A percentile compares a stretch with the other conserved stretches of the same genome.
Conservation (phyloP, 345 rosid genomes). For the Lagerstroemia speciosa region DNA sequence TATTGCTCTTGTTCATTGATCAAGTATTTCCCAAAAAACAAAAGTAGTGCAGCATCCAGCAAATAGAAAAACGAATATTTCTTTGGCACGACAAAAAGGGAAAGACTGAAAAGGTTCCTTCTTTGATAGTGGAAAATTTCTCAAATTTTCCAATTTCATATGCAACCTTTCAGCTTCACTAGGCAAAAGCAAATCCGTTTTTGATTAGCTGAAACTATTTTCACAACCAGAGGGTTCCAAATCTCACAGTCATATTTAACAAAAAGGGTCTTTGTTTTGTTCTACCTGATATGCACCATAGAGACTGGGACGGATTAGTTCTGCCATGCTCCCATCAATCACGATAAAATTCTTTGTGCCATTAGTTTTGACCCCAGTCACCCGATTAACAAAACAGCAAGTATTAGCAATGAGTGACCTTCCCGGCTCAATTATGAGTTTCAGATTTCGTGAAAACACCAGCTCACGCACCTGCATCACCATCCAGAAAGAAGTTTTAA, state of each 20-base stretch:
- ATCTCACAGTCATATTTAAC: neutral
- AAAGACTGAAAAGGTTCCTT: neutral
- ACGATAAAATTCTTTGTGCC: constrained; percentile 90
- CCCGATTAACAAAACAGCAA: constrained; percentile 83
- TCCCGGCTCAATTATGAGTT: constrained; percentile 92
- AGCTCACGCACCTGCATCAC: constrained; percentile 67
- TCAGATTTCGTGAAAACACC: constrained; percentile 66
- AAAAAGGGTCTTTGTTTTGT: neutral
- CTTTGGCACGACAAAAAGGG: neutral
- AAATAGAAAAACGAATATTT: neutral
- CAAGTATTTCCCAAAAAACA: too few species aligned
- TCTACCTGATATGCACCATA: constrained; percentile 91
- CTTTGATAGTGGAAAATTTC: neutral
- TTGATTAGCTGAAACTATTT: neutral
- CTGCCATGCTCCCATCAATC: constrained; percentile 98
- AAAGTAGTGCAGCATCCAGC: neutral
- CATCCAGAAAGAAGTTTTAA: neutral
- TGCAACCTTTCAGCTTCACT: neutral
- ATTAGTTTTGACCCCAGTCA: constrained; percentile 90
- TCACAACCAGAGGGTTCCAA: neutral
- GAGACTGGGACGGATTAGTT: constrained; percentile 96
- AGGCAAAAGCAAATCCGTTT: neutral
- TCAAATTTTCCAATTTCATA: neutral
- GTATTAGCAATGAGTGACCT: constrained; percentile 95
- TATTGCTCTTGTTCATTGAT: neutral